Evolutionary conservation across 2,329 filamentous ascomycete genomes (phyloP), one percentile per base, ranked within the genome.

Genomic region (Bretziella fagacearum): DNA sequence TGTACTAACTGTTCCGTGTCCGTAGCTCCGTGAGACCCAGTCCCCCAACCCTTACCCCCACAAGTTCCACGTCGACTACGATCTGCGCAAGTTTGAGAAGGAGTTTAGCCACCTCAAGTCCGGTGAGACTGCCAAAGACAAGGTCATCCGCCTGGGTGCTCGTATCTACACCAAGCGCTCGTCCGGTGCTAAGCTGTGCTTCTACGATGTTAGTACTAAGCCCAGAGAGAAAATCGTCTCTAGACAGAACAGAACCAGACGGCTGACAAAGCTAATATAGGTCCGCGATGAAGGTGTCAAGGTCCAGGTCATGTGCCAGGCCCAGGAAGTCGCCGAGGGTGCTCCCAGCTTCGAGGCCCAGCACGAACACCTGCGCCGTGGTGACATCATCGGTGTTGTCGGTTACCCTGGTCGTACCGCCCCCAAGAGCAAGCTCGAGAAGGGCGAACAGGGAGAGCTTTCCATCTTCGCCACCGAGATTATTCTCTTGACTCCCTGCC

Each of bases 381-480:
- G 91, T 61, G 93, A 98, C 62, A 84, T 94, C 54, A 82, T 98
- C 56, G 91, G 89, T 53, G 75, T 93, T 54, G 71, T 84, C 52
- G 86, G 86, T 46, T 91, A 77, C 63, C 81, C 86, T 6, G 84
- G 84, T 41, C 52, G 87, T 50, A 96, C 87, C 35, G 80, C 79
- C 54, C 91, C 91, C 56, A 91, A 91, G 77, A 91, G 78, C 65
- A 85, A 86, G 71, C 82, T 82, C 58, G 74, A 68, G 58, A 70
- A 70, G 61, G 75, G 85, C 54, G 77, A 81, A 58, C 82, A 87
- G 55, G 91, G 91, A 53, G 89, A 98, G 65, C 73, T 98, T 44
- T 93, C 85, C 35, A 85, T 98, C 62, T 93, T 94, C 59, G 91
- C 91, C 1, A 79, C 74, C 44, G 81, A 95, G 63, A 73, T 98